These are phyloP conservation scores for Fusarium caatingaense DNA, from an alignment of 2,329 filamentous ascomycete species.

Conservation along the genomic window DNA sequence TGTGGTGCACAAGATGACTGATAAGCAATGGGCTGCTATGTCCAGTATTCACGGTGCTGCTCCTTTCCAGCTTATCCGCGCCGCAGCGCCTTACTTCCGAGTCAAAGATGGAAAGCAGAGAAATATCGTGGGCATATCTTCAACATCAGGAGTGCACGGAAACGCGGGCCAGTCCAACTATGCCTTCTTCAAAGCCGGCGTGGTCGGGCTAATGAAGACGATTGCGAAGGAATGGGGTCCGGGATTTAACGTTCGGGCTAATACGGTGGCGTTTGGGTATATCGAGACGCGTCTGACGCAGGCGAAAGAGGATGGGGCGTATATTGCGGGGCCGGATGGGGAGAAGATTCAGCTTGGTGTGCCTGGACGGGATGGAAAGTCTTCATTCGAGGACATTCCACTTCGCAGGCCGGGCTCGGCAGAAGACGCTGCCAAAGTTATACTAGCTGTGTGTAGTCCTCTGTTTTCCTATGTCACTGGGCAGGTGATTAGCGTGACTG, in stretches of 20 bases:
- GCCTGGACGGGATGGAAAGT: neutral
- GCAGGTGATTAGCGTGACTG: neutral
- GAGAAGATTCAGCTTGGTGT: neutral
- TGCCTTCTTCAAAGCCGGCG: neutral
- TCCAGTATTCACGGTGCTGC: neutral
- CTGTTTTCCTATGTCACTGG: neutral
- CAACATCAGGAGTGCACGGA: neutral
- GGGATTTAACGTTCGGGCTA: neutral
- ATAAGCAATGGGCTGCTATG: neutral
- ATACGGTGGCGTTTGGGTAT: neutral
- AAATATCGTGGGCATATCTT: neutral
- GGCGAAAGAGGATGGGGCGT: neutral
- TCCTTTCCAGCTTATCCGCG: neutral
- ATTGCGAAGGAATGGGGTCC: slow-evolving; percentile 81
- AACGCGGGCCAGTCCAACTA: neutral
- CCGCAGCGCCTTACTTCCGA: neutral
- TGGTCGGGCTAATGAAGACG: neutral
- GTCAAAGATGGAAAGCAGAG: slow-evolving; percentile 1
- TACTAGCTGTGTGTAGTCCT: neutral
- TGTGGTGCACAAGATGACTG: neutral
- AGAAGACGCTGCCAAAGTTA: neutral
- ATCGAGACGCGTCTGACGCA: neutral
- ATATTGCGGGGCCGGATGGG: neutral
- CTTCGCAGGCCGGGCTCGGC: neutral
- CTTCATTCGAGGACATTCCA: neutral